Evolutionary conservation across 371 early-diverging fungal species (phyloP), one percentile per base, ranked within the genome.

Genomic region (Rhizomucor pusillus): DNA sequence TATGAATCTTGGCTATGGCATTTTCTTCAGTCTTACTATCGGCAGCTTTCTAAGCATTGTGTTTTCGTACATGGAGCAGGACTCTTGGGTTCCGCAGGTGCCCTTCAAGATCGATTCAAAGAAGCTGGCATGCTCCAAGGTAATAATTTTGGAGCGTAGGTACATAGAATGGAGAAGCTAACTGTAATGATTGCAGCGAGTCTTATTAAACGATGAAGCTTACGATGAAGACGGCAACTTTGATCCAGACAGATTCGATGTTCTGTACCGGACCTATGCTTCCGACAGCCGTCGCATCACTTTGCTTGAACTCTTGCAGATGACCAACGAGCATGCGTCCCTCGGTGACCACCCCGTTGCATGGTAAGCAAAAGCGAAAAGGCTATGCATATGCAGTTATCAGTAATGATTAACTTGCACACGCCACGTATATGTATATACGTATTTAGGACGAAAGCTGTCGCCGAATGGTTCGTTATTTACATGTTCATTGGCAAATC

Each of bases 401-500:
- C 25, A 9, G 12, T 23, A 20, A 3, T 7, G 13, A 19, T 18
- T 7, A 1, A 47, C n/a, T 3, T 29, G 34, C 16, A 33, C 19
- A 37, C 2, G 5, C n/a, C n/a, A n/a, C n/a, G n/a, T n/a, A n/a
- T n/a, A n/a, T n/a, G n/a, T n/a, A n/a, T n/a, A n/a, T n/a, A n/a
- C n/a, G n/a, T n/a, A n/a, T n/a, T n/a, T 35, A 71, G 71, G 71
- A 33, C 59, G 18, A 51, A 29, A 5, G 44, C 56, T n/a, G 43
- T 65, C 14, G n/a, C 62, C 14, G 65, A 66, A 41, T 61, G 69
- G 54, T 43, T 56, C 25, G 56, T 62, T 14, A 52, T 59, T 11
- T 73, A 73, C 44, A 59, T 66, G 16, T 64, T 73, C 50, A 61
- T 61, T 3, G 70, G 73, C 10, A 59, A 73, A 23, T 41, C 45